phyloP scores from a whole-genome alignment of 176 grass and related monocot genomes.

The Oryza rufipogon region DNA sequence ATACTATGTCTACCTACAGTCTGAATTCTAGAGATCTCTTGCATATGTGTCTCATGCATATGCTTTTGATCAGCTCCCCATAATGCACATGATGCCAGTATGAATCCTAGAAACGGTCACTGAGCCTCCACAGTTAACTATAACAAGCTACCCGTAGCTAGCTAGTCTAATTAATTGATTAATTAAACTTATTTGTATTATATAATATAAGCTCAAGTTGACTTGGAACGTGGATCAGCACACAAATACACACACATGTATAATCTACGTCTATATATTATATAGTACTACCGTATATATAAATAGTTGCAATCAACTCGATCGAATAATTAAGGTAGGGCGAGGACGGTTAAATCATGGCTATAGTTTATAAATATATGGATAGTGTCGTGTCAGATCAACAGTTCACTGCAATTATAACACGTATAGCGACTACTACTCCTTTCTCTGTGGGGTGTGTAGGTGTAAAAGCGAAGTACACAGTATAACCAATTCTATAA shows the following conservation, averaged over 20 bases:
- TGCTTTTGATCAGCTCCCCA: neutral
- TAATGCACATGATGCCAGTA: neutral
- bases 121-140: slow-evolving; percentile 40
- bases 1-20: neutral
- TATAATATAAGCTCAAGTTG: slow-evolving; percentile 36
- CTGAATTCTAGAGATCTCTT: neutral
- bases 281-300: neutral
- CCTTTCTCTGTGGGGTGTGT: neutral
- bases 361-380: neutral
- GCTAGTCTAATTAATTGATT: slow-evolving; percentile 20
- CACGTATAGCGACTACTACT: neutral
- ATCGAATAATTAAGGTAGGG: neutral
- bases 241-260: neutral
- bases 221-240: slow-evolving; percentile 27
- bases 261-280: slow-evolving; percentile 8
- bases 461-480: slow-evolving; percentile 24
- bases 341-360: neutral
- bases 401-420: neutral
- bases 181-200: neutral
- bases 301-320: neutral
- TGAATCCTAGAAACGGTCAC: slow-evolving; percentile 54
- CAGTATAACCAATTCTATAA: neutral
- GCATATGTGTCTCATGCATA: neutral
- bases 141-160: neutral
- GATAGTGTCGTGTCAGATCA: slow-evolving; percentile 23